Evolutionary conservation across 257 asterid genomes (phyloP), one percentile per base, ranked within the genome.

Genomic region (Ajuga chamaepitys): DNA sequence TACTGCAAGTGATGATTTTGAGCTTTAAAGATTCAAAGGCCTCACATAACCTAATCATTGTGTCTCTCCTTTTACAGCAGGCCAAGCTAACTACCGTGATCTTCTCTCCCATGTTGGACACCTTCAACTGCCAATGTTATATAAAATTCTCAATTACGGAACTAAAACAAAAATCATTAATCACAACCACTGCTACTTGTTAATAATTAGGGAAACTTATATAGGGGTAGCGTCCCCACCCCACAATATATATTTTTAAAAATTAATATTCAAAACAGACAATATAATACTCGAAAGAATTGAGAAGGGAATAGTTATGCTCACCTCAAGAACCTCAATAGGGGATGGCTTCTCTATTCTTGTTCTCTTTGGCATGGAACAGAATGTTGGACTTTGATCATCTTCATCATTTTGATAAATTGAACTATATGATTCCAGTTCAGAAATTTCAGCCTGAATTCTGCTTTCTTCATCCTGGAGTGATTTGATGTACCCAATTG

Each of bases 11-110:
- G 26, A 82, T 78, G 73, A 88, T 65, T 79, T 82, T 85, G 78
- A 88, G 86, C 42, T 86, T 74, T 76, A 88, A 75, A 63, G 89
- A 73, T 66, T 88, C 96, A 48, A 88, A 85, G 25, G 79, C 77
- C 18, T 88, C 82, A 61, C 96, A 85, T 1, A 88, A 76, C 67
- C 82, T 71, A 1, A 85, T 74, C 76, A 88, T 78, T 26, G 95
- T 82, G 77, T 83, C 87, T 66, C 67, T 80, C 72, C 82, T 73
- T 61, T 85, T 82, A 35, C 66, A 71, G 79, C 96, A 88, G 9
- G 78, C 72, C 59, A 88, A 75, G 68, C 88, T 88, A 62, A 88
- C 90, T 48, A 78, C 91, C 13, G 78, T 30, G 16, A 78, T 74
- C 72, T 78, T 85, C 53, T 85, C 85, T 63, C 87, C 87, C 94